Evolutionary conservation across 2,329 filamentous ascomycete genomes (phyloP).

Genomic region (Ceratocystis ficicola): DNA sequence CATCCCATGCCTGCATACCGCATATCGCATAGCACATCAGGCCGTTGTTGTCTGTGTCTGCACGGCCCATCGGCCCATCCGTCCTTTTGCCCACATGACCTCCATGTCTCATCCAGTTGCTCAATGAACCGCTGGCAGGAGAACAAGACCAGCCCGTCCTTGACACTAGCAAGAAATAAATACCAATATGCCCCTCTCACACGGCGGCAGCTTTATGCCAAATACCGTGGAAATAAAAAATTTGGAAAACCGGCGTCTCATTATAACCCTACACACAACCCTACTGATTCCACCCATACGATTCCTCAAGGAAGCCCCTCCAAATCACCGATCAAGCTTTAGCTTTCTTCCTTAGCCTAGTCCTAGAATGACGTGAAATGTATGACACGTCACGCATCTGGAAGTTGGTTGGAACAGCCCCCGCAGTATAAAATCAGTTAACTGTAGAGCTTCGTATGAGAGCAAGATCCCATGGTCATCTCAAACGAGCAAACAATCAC

Average conservation of each 20-base stretch:
- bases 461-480: not conserved
- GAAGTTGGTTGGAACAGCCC: not conserved
- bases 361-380: not conserved
- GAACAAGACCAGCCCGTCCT: not conserved
- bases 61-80: not conserved
- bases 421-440: not conserved
- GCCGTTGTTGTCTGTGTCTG: not conserved
- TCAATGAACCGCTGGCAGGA: not conserved
- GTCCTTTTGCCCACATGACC: not conserved
- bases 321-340: not conserved
- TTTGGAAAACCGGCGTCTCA: no score
- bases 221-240: no score
- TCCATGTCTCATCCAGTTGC: not conserved
- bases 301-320: not conserved
- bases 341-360: not conserved
- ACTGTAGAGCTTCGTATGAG: no score
- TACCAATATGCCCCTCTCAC: no score
- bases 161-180: no score
- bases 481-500: not conserved
- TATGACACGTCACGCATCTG: conserved; percentile 6
- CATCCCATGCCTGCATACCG: conserved; percentile 8
- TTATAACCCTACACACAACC: not conserved
- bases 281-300: not conserved
- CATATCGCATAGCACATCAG: not conserved
- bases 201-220: no score